Evolutionary conservation across 1,284 basidiomycete genomes (phyloP).

Genomic region (Pisolithus thermaeus): DNA sequence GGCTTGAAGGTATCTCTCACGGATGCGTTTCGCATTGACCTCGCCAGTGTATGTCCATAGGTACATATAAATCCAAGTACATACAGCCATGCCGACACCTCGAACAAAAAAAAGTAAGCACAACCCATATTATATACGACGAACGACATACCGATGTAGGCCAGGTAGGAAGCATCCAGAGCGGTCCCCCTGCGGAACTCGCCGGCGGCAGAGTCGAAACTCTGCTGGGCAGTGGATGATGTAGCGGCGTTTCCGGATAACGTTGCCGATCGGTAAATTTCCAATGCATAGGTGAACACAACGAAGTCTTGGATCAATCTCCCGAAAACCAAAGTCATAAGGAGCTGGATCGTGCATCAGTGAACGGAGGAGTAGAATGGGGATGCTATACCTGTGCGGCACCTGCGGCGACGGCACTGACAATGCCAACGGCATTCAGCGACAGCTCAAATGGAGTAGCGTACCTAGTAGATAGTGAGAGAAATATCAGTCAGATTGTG

Average conservation of each 20-base stretch:
- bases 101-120: neutral
- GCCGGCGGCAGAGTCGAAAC: conserved; percentile 37
- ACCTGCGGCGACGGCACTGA: conserved; percentile 65
- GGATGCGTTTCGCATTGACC: conserved; percentile 79
- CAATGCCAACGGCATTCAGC: conserved; percentile 58
- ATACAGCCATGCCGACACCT: conserved; percentile 66
- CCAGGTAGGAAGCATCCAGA: conserved; percentile 57
- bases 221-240: conserved; percentile 13
- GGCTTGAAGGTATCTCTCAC: conserved; percentile 70
- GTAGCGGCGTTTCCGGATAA: conserved; percentile 24
- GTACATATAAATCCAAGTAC: conserved; percentile 76
- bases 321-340: conserved; percentile 82
- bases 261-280: conserved; percentile 19
- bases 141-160: conserved; percentile 57
- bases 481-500: neutral
- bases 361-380: conserved; percentile 1
- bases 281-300: conserved; percentile 39
- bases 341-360: conserved; percentile 42
- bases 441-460: conserved; percentile 61
- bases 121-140: neutral
- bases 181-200: conserved; percentile 50
- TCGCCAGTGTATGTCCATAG: conserved; percentile 90
- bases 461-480: conserved; percentile 35
- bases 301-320: conserved; percentile 77
- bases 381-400: conserved; percentile 56